A percentile compares a stretch with the other conserved stretches of the same genome.
These are phyloP conservation scores for Naganishia vaughanmartiniae DNA, from an alignment of 768 basidiomycete species.

Conservation along the genomic window DNA sequence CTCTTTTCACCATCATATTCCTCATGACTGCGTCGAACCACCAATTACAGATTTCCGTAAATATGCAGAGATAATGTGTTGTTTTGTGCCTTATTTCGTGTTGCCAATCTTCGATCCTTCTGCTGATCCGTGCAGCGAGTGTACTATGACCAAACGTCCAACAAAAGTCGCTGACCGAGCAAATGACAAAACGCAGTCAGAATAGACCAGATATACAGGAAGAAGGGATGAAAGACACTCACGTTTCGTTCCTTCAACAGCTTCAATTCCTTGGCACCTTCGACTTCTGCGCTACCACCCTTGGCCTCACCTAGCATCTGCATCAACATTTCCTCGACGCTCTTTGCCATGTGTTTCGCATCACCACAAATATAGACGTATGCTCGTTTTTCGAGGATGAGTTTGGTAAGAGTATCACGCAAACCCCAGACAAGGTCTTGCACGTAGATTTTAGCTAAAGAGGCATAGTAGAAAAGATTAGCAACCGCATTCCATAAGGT, in stretches of 20 bases:
- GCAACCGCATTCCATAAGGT: neutral
- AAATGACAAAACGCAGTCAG: neutral
- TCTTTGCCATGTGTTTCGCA: conserved; percentile 92
- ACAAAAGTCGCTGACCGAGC: conserved; percentile 27
- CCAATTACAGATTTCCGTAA: neutral
- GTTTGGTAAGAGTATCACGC: conserved; percentile 74
- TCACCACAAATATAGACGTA: conserved; percentile 97
- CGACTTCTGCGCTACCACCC: conserved; percentile 80
- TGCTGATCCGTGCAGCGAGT: neutral
- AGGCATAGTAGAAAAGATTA: conserved; percentile 1
- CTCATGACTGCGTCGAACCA: neutral
- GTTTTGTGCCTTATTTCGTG: neutral
- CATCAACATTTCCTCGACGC: conserved; percentile 85
- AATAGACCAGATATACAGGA: neutral
- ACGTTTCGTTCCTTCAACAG: conserved; percentile 74
- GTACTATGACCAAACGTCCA: conserved; percentile 35
- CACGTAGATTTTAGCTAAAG: conserved; percentile 97
- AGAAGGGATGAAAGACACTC: conserved; percentile 32
- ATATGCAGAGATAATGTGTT: neutral
- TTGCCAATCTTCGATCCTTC: neutral
- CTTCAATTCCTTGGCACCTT: conserved; percentile 88
- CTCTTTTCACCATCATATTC: neutral
- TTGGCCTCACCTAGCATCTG: conserved; percentile 79
- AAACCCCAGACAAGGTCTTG: conserved; percentile 93
- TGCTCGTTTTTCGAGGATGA: conserved; percentile 91